Base-by-base conservation (phyloP, 208 protist genomes). In the Trypanosoma mega region DNA sequence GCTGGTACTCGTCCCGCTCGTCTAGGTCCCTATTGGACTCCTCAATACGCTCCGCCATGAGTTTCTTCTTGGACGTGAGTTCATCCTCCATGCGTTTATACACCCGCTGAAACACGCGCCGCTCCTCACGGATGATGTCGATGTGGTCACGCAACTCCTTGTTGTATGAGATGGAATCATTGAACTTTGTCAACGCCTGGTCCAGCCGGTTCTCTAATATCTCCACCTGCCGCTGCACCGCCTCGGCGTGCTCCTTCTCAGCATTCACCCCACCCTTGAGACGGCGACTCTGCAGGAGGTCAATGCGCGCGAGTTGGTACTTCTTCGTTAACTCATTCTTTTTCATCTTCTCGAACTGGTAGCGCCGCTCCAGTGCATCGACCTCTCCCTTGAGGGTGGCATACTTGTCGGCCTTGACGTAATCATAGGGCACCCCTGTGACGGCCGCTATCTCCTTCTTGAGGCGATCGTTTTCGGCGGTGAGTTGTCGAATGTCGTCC, bases 31-130 rank as follows among this genome's bases (percentile, higher is more conserved):
- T 55, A 74, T 98, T 98, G 20, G 91, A 93, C 64, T 90, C 81
- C 59, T 98, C 96, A 61, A 98, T 97, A 44, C 97, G 85, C 33
- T 96, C 82, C 1, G 94, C 90, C 93, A 98, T 98, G 48, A 83
- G 57, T 30, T 82, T 77, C 78, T 98, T 97, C 76, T 97, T 95
- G 27, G 85, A 72, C 27, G 77, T 73, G 8, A 98, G 74, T 65
- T 98, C 92, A 34, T 91, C 81, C 67, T 98, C 96, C 73, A 98
- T 85, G 62, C 93, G 91, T 59, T 96, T 96, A 78, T 98, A 95
- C 45, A 98, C 90, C n/a, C 83, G 90, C 74, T 98, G 96, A 70
- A 98, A 99, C 8, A 99, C 94, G 29, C 95, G 80, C 11, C 97
- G 85, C 74, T 99, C 97, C 39, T 95, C 87, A 18, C 96, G 78